phyloP scores from a whole-genome alignment of 73 alveolate species.

The Paramecium sexaurelia region DNA sequence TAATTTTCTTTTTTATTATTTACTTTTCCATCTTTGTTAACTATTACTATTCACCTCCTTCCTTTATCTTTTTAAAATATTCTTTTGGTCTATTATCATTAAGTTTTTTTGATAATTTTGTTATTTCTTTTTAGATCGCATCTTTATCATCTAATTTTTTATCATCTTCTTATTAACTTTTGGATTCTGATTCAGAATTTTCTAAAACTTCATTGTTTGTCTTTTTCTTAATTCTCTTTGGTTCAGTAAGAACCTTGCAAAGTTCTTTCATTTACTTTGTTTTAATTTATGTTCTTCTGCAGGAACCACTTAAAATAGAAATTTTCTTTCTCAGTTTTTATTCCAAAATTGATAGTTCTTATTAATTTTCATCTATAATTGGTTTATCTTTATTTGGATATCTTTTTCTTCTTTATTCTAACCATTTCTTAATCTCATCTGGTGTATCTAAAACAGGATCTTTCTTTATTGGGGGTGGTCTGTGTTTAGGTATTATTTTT shows the following conservation, averaged over 20 bases:
- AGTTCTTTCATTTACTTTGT: conserved; percentile 19
- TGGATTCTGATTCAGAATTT: background rate
- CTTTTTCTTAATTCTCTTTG: background rate
- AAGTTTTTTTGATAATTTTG: background rate
- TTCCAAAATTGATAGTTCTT: conserved; percentile 41
- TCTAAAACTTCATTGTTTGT: background rate
- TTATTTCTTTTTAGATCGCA: background rate
- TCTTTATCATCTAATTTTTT: conserved; percentile 27
- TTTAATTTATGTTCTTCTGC: conserved; percentile 47
- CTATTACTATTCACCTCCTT: background rate
- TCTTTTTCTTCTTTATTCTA: conserved; percentile 40
- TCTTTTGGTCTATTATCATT: conserved; percentile 43
- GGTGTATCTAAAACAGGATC: conserved; percentile 72
- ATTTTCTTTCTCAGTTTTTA: conserved; percentile 42
- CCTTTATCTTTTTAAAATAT: background rate
- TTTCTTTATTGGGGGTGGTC: background rate
- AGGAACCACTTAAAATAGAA: background rate
- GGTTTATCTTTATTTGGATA: conserved; percentile 47
- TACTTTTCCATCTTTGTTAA: conserved; percentile 8
- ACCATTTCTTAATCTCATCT: conserved; percentile 66
- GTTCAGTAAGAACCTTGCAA: background rate
- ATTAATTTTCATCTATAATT: background rate
- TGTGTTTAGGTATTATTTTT: background rate
- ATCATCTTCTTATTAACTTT: background rate
- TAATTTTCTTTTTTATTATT: background rate